phyloP scores from a whole-genome alignment of 805 yeast species.

The Saccharomycopsis sp. region DNA sequence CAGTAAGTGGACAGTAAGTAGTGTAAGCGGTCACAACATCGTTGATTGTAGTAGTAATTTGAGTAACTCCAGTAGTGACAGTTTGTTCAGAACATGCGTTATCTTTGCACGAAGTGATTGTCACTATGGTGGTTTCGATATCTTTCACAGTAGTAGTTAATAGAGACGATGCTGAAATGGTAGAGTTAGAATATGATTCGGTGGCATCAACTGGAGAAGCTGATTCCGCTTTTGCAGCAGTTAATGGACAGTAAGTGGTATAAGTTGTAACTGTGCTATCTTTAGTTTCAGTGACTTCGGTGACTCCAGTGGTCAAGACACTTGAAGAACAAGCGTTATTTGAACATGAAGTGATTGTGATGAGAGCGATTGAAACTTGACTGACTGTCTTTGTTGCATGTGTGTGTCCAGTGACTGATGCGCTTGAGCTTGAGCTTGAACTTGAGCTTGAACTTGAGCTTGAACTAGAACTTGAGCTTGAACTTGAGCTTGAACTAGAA shows the following conservation, averaged over 20 bases:
- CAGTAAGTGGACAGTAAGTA: conserved; percentile 4
- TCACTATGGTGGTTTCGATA: conserved; percentile 12
- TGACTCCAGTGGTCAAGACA: conserved; percentile 23
- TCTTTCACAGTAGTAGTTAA: background rate
- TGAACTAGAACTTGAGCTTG: background rate
- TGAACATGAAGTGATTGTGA: conserved; percentile 24
- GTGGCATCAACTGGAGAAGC: background rate
- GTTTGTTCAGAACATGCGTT: conserved; percentile 11
- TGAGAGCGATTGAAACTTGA: background rate
- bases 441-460: background rate
- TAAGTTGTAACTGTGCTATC: background rate
- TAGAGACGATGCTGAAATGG: background rate
- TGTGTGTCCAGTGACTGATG: background rate
- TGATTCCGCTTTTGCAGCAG: background rate
- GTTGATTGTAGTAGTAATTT: conserved; percentile 2
- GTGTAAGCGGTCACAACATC: conserved; percentile 1
- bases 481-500: background rate
- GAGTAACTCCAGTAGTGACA: conserved; percentile 4
- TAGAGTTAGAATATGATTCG: background rate
- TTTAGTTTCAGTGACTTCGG: conserved; percentile 22
- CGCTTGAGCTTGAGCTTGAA: background rate
- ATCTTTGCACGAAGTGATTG: conserved; percentile 19
- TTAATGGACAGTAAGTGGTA: conserved; percentile 12
- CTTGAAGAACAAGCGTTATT: conserved; percentile 21
- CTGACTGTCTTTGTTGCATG: background rate